A percentile compares a stretch with the other conserved stretches of the same genome.
Conservation (phyloP, 2,329 filamentous ascomycete species). For the Colletotrichum sp. region DNA sequence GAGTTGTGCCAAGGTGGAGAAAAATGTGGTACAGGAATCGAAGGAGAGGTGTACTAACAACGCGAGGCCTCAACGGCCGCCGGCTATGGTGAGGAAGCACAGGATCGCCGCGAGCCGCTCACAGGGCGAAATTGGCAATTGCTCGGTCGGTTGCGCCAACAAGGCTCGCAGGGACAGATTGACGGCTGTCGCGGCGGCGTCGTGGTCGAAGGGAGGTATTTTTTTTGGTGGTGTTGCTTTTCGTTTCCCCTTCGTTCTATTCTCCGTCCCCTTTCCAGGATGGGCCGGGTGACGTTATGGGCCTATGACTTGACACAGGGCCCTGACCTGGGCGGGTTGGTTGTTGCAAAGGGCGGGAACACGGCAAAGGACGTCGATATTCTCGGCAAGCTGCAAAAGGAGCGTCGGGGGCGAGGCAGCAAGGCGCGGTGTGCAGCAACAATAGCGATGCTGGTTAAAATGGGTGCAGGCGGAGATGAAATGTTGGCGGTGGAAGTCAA, state of each 20-base stretch:
- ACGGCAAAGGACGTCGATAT: background rate
- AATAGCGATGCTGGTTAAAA: conserved; percentile 8
- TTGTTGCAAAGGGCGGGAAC: background rate
- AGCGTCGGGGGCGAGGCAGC: background rate
- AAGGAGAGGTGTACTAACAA: conserved; percentile 17
- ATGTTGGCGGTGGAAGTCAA: conserved; percentile 5
- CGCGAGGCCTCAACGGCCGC: conserved; percentile 26
- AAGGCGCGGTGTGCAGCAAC: background rate
- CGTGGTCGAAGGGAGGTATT: background rate
- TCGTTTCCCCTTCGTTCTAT: conserved; percentile 21
- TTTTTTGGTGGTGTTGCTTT: conserved; percentile 3
- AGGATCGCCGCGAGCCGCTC: background rate
- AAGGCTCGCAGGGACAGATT: background rate
- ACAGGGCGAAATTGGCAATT: conserved; percentile 7
- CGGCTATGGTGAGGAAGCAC: conserved; percentile 21
- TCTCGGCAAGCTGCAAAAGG: conserved; percentile 3
- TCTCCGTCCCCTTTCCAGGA: conserved; percentile 16
- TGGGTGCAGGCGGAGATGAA: background rate
- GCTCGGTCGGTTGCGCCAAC: background rate
- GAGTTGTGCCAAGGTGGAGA: conserved; percentile 22
- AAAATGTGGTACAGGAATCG: conserved; percentile 21
- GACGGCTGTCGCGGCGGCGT: background rate
- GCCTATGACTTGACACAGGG: conserved; percentile 13
- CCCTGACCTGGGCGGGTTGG: conserved; percentile 4
- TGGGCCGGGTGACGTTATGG: conserved; percentile 20